Conservation (phyloP, 257 asterid genomes). For the Nicotiana undulata region DNA sequence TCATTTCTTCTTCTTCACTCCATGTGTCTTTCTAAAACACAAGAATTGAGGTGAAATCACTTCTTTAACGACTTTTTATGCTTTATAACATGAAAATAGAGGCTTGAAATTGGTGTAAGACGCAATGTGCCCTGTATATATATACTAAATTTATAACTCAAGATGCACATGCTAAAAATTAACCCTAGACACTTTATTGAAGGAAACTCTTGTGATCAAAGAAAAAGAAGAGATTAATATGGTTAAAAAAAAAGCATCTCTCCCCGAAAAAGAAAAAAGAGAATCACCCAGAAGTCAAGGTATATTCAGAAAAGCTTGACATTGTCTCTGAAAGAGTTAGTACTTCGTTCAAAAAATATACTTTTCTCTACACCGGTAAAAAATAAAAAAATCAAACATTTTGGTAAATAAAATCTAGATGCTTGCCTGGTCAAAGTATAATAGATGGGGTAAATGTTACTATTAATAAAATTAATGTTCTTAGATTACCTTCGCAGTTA, state of each 20-base stretch:
- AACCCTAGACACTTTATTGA: background rate
- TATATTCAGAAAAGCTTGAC: too few species aligned
- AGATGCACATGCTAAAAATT: background rate
- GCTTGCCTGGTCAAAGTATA: background rate
- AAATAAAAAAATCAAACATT: background rate
- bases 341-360: too few species aligned
- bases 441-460: background rate
- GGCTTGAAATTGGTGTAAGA: background rate
- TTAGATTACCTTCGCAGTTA: background rate
- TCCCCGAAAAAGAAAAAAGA: background rate
- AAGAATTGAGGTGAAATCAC: background rate
- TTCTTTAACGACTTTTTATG: background rate
- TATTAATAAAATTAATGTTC: background rate
- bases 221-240: background rate
- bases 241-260: background rate
- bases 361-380: background rate
- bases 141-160: background rate
- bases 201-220: background rate
- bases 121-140: background rate
- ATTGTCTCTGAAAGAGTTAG: too few species aligned
- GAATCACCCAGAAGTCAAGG: too few species aligned
- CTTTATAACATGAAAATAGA: slow-evolving; percentile 20
- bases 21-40: slow-evolving; percentile 49
- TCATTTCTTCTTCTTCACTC: slow-evolving; percentile 64
- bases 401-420: background rate